phyloP scores from a whole-genome alignment of 208 protist genomes.

The Wallacemonas collosoma region DNA sequence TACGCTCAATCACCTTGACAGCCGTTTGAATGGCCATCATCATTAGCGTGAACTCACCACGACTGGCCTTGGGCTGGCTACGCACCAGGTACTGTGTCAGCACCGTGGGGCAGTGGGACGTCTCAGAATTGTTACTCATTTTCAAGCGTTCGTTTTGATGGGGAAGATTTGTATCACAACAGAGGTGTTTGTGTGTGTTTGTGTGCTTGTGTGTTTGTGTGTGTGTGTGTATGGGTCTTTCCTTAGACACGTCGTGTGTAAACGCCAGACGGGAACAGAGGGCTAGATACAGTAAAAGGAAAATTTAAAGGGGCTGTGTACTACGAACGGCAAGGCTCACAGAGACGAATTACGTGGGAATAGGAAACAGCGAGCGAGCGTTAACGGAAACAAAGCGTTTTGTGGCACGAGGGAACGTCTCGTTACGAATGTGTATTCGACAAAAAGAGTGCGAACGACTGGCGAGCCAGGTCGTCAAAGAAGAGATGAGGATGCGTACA shows the following conservation, averaged over 20 bases:
- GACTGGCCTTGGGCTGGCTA: slow-evolving; percentile 73
- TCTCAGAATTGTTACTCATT: slow-evolving; percentile 27
- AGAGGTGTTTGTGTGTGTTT: background rate
- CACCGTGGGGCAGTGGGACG: slow-evolving; percentile 42
- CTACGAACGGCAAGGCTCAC: no score
- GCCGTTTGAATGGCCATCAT: slow-evolving; percentile 92
- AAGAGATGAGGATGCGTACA: no score
- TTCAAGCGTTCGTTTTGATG: background rate
- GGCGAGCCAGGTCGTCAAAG: no score
- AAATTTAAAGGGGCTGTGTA: background rate
- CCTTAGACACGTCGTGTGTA: background rate
- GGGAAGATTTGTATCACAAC: background rate
- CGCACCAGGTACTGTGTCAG: slow-evolving; percentile 88
- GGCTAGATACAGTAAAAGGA: background rate
- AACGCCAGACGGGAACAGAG: background rate
- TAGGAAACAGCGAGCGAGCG: background rate
- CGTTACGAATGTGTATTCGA: no score
- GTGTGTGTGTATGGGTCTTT: no score
- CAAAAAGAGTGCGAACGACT: no score
- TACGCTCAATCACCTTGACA: slow-evolving; percentile 88
- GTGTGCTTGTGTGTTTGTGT: no score
- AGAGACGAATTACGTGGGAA: background rate
- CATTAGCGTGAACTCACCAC: slow-evolving; percentile 86
- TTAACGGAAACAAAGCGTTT: background rate
- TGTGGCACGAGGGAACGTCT: background rate